Base-by-base conservation (phyloP, 805 yeast species). In the Candida parachauliodes region DNA sequence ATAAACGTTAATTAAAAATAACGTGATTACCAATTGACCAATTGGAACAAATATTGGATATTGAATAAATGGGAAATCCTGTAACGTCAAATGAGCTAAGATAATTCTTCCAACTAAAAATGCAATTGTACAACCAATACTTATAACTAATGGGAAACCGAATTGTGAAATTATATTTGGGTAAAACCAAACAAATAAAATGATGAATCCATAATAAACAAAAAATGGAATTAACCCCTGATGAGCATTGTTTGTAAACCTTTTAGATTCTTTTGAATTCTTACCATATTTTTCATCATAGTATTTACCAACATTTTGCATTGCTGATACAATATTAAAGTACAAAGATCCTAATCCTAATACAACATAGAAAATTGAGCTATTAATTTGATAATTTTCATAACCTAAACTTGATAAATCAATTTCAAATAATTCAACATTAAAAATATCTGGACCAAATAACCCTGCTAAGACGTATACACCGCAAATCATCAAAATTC, bases 21-120 rank as follows among this genome's bases (percentile, higher is more conserved):
- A 45, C 26, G 70, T 55, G 1, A 60, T 19, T 3, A 62, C 27
- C 35, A 71, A 45, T 63, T 88, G 80, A 16, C 60, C 44, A 18
- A 67, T 4, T 49, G 96, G 84, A 42, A 87, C 68, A 25, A 77
- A 69, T 68, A 79, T 77, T 30, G 95, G 85, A 21, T 84, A 70
- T 35, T 87, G 84, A 46, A 74, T 50, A 55, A 68, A 62, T 33
- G 98, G 97, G 70, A 85, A 88, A 10, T 66, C 61, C 57, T 85
- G 95, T 35, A 74, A 63, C 1, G 96, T 86, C 48, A 91, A 75
- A 58, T 89, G 98, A 2, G 87, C 89, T 40, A 83, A 70, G 51
- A 89, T 89, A 45, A 89, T 87, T 55, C 93, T 77, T 4, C 97
- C 97, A n/a, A 91, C 97, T 3, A 78, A 69, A 52, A 85, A 83